Evolutionary conservation across 495 filamentous ascomycete genomes (phyloP), one percentile per base, ranked within the genome.

Genomic region (Penicillium cosmopolitanum): DNA sequence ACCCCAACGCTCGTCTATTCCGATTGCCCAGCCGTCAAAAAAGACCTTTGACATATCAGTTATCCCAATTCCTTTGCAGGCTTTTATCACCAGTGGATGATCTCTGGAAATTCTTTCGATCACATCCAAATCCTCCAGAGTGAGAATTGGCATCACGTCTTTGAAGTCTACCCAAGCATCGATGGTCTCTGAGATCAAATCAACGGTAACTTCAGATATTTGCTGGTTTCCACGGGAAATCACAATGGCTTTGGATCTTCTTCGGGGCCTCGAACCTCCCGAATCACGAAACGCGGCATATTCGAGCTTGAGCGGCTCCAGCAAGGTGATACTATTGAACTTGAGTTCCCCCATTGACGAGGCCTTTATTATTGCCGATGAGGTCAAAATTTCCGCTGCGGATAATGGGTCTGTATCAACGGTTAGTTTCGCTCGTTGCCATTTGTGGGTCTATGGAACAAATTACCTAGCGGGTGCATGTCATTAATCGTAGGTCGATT

Each of bases 31-130:
- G n/a, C 67, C 86, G 67, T 91, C 88, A 62, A 90, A 87, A 74
- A 89, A 93, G 48, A 94, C 87, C 72, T 91, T 92, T 74, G 87
- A 74, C 90, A 93, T 96, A 62, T 94, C 90, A 40, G 87, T 83
- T 61, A 96, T 91, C 33, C 92, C 92, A 60, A 91, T 85, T 46
- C 93, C 82, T 8, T 82, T 81, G 72, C 92, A 96, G 65, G 93
- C 92, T 68, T 93, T 88, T 66, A 96, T 92, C 51, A 96, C 92
- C 53, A 86, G 89, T 13, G 89, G 82, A 68, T 96, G 88, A 55
- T 82, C 82, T 54, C 92, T 82, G 35, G 84, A 81, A 35, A 91
- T 73, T 56, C 84, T 82, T 74, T 96, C 92, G 50, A 94, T 91
- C n/a, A 87, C 77, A 68, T 91, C 86, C 35, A 96, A 76, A 66